These are phyloP conservation scores for Kwoniella botswanensis DNA, from an alignment of 768 basidiomycete species.

Conservation along the genomic window DNA sequence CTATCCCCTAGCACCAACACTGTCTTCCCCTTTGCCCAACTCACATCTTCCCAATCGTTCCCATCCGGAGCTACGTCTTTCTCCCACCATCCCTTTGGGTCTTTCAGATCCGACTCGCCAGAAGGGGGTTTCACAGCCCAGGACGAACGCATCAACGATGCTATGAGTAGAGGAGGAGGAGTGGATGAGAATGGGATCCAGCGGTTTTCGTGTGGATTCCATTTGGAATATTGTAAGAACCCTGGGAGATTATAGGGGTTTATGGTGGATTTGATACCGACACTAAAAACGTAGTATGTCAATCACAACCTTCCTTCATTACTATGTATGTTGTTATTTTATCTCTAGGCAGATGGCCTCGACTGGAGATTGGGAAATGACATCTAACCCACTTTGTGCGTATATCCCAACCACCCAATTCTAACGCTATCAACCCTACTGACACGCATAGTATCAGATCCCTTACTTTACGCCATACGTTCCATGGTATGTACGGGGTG, in stretches of 20 bases:
- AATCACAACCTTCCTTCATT: background rate
- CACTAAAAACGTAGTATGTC: background rate
- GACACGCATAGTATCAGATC: background rate
- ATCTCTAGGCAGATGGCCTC: background rate
- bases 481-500: conserved; percentile 1
- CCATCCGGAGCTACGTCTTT: conserved; percentile 11
- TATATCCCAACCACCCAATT: conserved; percentile 6
- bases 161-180: conserved; percentile 27
- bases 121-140: conserved; percentile 4
- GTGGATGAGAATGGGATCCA: conserved; percentile 30
- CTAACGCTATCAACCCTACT: background rate
- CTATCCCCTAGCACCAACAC: conserved; percentile 45
- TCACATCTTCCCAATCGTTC: conserved; percentile 28
- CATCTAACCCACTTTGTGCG: background rate
- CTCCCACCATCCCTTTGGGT: conserved; percentile 13
- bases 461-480: conserved; percentile 5
- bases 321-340: background rate
- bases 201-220: conserved; percentile 33
- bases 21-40: conserved; percentile 37
- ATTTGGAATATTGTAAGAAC: conserved; percentile 21
- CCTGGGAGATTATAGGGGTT: conserved; percentile 40
- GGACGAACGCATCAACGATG: conserved; percentile 10
- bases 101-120: conserved; percentile 1
- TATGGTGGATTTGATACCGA: background rate
- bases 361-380: background rate